These are phyloP conservation scores for Sugiyamaella floridensis DNA, from an alignment of 805 yeast genomes.

Conservation along the genomic window DNA sequence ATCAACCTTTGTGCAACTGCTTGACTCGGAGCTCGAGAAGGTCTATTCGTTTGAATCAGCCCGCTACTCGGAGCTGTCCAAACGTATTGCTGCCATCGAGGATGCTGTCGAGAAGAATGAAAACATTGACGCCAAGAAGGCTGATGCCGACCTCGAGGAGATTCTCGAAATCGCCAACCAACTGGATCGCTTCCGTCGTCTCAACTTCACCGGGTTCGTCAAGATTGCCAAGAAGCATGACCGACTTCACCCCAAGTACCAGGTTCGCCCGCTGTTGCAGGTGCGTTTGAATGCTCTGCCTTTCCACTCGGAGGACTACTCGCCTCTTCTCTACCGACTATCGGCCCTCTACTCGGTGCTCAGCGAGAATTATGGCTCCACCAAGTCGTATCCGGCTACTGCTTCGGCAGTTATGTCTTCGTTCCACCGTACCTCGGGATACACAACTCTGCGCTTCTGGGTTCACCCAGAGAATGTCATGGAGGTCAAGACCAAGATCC, in stretches of 20 bases:
- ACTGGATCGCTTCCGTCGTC: conserved; percentile 80
- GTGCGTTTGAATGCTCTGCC: conserved; percentile 85
- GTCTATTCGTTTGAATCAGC: conserved; percentile 79
- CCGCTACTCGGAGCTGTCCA: conserved; percentile 62
- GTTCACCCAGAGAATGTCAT: conserved; percentile 92
- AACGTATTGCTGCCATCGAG: conserved; percentile 59
- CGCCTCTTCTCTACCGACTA: conserved; percentile 74
- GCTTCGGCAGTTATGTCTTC: conserved; percentile 30
- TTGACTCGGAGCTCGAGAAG: conserved; percentile 86
- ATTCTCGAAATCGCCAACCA: conserved; percentile 70
- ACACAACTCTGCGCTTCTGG: conserved; percentile 79
- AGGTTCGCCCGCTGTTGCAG: conserved; percentile 83
- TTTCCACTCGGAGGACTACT: conserved; percentile 89
- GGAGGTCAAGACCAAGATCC: conserved; percentile 94
- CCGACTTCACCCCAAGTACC: conserved; percentile 75
- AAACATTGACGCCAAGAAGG: conserved; percentile 49
- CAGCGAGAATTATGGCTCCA: conserved; percentile 56
- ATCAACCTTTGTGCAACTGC: conserved; percentile 64
- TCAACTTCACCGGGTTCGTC: conserved; percentile 90
- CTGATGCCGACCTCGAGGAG: conserved; percentile 67
- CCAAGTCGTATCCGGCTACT: conserved; percentile 29
- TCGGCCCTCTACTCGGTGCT: conserved; percentile 75
- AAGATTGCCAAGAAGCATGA: conserved; percentile 96
- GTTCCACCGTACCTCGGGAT: conserved; percentile 32
- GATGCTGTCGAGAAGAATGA: conserved; percentile 40